These are phyloP conservation scores for Boletales sp. DNA, from an alignment of 768 basidiomycete species.

Conservation along the genomic window DNA sequence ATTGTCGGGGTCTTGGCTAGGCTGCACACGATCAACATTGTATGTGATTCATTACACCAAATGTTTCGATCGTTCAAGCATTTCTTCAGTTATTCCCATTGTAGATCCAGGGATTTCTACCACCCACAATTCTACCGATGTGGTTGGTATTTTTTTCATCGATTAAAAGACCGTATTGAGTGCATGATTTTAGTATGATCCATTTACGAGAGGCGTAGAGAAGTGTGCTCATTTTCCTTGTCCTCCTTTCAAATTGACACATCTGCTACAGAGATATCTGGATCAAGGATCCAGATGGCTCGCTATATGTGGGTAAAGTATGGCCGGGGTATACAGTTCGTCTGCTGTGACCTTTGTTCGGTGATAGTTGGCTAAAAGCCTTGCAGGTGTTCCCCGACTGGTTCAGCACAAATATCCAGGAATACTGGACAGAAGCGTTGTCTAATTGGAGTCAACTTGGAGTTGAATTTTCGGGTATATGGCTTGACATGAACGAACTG, in stretches of 20 bases:
- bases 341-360: neutral
- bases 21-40: slow-evolving; percentile 22
- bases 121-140: slow-evolving; percentile 54
- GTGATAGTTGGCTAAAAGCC: neutral
- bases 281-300: slow-evolving; percentile 69
- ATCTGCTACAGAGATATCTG: slow-evolving; percentile 50
- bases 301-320: slow-evolving; percentile 69
- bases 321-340: slow-evolving; percentile 75
- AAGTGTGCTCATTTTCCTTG: slow-evolving; percentile 33
- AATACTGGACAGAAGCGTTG: slow-evolving; percentile 59
- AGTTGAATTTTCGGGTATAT: slow-evolving; percentile 56
- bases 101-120: slow-evolving; percentile 60
- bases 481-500: slow-evolving; percentile 68
- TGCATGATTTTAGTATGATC: slow-evolving; percentile 48
- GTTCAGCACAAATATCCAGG: slow-evolving; percentile 48
- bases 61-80: neutral
- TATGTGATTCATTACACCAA: neutral
- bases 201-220: slow-evolving; percentile 60
- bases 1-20: neutral
- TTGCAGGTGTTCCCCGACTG: slow-evolving; percentile 55
- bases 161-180: neutral
- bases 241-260: neutral
- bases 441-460: slow-evolving; percentile 49
- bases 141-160: slow-evolving; percentile 38
- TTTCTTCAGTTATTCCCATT: slow-evolving; percentile 56